Evolutionary conservation across 164 flowering plant genomes (phyloP), one percentile per base, ranked within the genome.

Genomic region (Sedum album): DNA sequence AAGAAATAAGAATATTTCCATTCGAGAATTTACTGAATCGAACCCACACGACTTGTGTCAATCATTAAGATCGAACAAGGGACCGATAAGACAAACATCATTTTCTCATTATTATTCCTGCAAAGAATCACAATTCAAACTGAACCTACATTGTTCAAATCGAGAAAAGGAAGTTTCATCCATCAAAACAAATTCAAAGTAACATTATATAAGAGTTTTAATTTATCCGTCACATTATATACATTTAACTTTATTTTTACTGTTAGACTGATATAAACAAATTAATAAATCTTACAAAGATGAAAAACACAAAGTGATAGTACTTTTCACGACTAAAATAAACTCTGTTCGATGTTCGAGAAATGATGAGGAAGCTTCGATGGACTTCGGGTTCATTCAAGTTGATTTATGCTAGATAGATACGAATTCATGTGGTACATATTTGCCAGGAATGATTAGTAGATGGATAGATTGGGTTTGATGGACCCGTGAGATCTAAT

Each of bases 401-500:
- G 31, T 53, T 53, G 60, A 57, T 13, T 28, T 11, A 2, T 14
- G 20, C 1, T 13, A 4, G 33, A 2, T 13, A 28, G 31, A 57
- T 57, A 2, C 62, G 33, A 28, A 26, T 55, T 57, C 33, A 8
- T 57, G 60, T 53, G 60, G 30, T 53, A 10, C 33, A 4, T 2
- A 57, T 10, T 57, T 30, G 23, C 5, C 62, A 13, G 28, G 28
- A 57, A 55, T 55, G 61, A 55, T 55, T 55, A 55, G 61, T 28
- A 25, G 61, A 26, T 55, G 61, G 18, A 57, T 57, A 28, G 33
- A 57, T 28, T 57, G 26, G 60, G 60, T 28, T 57, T 18, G 33
- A 57, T 57, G 33, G 62, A 57, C 33, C 62, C 62, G 28, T 26
- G 62, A 57, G 33, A 57, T 57, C 62, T 57, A 57, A 57, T 57